phyloP scores from a whole-genome alignment of 257 asterid species.

The Solanum stenotomum region DNA sequence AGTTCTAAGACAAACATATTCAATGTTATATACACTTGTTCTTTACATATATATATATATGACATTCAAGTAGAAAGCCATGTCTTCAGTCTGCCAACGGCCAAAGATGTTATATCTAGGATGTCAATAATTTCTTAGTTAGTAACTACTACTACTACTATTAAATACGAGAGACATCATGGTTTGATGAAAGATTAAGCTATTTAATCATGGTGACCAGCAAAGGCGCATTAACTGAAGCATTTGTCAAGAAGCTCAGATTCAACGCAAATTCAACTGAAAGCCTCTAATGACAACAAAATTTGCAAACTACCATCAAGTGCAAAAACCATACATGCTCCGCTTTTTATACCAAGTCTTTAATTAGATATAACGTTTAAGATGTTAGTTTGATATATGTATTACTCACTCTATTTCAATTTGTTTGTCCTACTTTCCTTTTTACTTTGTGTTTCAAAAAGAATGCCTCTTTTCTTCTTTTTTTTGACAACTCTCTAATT shows the following conservation, averaged over 20 bases:
- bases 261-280: background rate
- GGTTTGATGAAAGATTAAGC: background rate
- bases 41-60: background rate
- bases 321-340: background rate
- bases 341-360: background rate
- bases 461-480: background rate
- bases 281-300: background rate
- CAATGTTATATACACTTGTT: background rate
- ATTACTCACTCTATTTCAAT: background rate
- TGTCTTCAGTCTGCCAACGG: background rate
- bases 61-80: background rate
- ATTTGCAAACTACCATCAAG: background rate
- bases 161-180: background rate
- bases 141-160: background rate
- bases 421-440: background rate
- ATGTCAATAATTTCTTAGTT: background rate
- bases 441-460: background rate
- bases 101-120: background rate
- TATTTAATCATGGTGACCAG: background rate
- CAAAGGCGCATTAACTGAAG: background rate
- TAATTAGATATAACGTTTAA: background rate
- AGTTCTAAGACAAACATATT: background rate
- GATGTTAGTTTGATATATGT: background rate
- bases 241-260: background rate
- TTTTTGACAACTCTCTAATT: background rate